Base-by-base conservation (phyloP, 139 green algal species). In the Yamagishiella unicocca region DNA sequence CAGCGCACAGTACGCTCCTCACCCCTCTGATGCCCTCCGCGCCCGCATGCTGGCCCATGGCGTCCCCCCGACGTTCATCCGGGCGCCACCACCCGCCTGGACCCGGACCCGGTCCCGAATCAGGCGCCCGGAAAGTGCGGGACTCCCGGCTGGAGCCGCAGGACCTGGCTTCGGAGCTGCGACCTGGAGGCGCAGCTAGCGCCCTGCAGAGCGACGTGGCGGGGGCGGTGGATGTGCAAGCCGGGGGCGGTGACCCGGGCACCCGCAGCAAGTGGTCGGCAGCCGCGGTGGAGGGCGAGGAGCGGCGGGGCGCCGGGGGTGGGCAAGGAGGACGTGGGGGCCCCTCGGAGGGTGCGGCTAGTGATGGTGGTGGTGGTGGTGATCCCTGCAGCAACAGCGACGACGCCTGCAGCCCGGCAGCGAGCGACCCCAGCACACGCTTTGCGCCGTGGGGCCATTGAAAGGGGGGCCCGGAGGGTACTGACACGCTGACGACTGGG, bases 141-240 rank as follows among this genome's bases (percentile, higher is more conserved):
- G 72, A 79, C 10, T 42, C 29, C 27, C 9, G 21, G 5, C 10
- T 21, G 4, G 72, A 62, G 2, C 72, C 42, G 19, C 29, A 27
- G 22, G 10, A 8, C 1, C 27, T 62, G 72, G 42, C 43, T 4
- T 37, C 72, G 22, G 72, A 79, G 72, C 72, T 79, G 42, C 42
- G 29, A 5, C 42, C 42, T 8, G 43, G 29, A 25, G 72, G 72
- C 42, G 42, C 72, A 6, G 72, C 43, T 43, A 62, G 43, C 72
- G 43, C 43, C 5, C 27, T 79, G 42, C 6, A 79, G 72, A 79
- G 72, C 29, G 72, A 79, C 9, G 72, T 79, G 72, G 43, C 42
- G 43, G 43, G 43, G 27, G 72, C 72, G 19, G 42, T 79, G 72
- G 72, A 79, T 9, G 72, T 62, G 27, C 72, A 43, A 27, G 72